phyloP scores from a whole-genome alignment of 345 rosid species.

The Barbarea vulgaris region DNA sequence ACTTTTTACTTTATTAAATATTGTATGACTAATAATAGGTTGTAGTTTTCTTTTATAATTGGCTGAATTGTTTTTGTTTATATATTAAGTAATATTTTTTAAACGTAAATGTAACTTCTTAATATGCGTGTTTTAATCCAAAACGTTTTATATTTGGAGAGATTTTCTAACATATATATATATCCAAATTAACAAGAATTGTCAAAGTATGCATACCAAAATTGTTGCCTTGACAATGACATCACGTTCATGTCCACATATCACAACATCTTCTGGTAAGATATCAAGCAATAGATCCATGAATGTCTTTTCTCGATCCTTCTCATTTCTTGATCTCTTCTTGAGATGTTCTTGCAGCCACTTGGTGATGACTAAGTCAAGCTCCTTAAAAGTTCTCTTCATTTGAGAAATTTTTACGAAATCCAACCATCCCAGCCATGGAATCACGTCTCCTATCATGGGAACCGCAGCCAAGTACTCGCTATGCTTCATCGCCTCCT shows the following conservation, averaged over 20 bases:
- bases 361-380: slow-evolving; percentile 46
- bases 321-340: slow-evolving; percentile 25
- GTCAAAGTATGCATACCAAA: slow-evolving; percentile 44
- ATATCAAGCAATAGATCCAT: slow-evolving; percentile 58
- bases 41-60: too few relatives aligned
- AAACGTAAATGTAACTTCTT: too few relatives aligned
- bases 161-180: background rate
- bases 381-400: slow-evolving; percentile 52
- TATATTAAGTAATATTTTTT: too few relatives aligned
- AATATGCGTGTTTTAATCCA: too few relatives aligned
- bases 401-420: slow-evolving; percentile 47
- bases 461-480: slow-evolving; percentile 45
- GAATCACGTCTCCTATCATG: slow-evolving; percentile 53
- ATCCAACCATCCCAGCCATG: slow-evolving; percentile 67
- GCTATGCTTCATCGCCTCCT: slow-evolving; percentile 47
- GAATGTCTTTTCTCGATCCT: slow-evolving; percentile 42
- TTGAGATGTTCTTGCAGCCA: slow-evolving; percentile 65
- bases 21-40: too few relatives aligned
- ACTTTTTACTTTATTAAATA: too few relatives aligned
- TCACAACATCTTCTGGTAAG: slow-evolving; percentile 43
- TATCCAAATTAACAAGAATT: background rate
- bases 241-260: slow-evolving; percentile 51
- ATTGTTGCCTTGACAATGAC: slow-evolving; percentile 60
- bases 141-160: too few relatives aligned
- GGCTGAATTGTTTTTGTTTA: too few relatives aligned